Percentiles rank a stretch among this genome's conserved stretches.
Conservation (phyloP, 345 rosid genomes). For the Clausena lansium region DNA sequence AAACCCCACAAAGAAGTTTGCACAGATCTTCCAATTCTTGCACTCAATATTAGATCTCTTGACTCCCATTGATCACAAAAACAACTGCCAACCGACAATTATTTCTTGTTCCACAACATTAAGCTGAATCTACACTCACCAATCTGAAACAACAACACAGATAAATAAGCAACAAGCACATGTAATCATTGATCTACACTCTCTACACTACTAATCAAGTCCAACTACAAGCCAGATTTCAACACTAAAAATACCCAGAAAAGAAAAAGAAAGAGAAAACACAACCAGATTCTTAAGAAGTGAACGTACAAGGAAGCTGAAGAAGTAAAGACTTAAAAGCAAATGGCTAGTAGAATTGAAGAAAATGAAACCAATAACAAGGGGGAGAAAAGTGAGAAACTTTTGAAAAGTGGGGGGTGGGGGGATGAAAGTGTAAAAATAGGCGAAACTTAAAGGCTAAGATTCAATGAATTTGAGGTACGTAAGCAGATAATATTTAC, state of each 20-base stretch:
- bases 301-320: conserved; percentile 34
- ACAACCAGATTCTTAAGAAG: background rate
- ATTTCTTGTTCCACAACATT: conserved; percentile 23
- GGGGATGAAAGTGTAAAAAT: conserved; percentile 7
- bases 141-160: conserved; percentile 35
- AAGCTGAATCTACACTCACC: conserved; percentile 33
- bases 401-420: conserved; percentile 17
- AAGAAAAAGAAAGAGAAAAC: background rate
- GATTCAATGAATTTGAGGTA: conserved; percentile 39
- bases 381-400: conserved; percentile 15
- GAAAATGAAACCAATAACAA: conserved; percentile 22
- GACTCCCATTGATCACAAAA: conserved; percentile 45
- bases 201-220: conserved; percentile 15
- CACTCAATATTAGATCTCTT: conserved; percentile 50
- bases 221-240: background rate
- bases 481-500: conserved; percentile 12
- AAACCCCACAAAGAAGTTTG: conserved; percentile 40
- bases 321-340: conserved; percentile 20
- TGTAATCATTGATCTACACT: conserved; percentile 14
- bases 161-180: conserved; percentile 7
- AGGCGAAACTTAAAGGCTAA: conserved; percentile 51
- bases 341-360: conserved; percentile 13
- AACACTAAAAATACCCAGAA: conserved; percentile 15
- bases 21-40: conserved; percentile 47
- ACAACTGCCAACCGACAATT: conserved; percentile 19